Conservation (phyloP, 495 filamentous ascomycete genomes). For the Penicillium fimorum region DNA sequence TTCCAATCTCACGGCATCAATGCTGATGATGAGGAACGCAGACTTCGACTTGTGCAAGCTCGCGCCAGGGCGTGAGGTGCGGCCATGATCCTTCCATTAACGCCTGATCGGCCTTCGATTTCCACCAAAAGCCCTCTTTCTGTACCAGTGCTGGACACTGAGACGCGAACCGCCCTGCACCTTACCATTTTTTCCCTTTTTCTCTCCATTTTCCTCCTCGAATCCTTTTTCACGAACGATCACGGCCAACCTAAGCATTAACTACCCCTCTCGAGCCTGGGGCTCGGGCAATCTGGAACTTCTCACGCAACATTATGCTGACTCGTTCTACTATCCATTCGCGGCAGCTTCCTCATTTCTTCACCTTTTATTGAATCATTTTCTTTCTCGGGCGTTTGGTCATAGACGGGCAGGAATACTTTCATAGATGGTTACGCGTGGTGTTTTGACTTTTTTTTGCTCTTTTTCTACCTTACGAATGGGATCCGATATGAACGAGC, state of each 20-base stretch:
- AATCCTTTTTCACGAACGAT: background rate
- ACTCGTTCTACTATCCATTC: background rate
- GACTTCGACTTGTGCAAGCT: constrained; percentile 42
- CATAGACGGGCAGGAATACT: constrained; percentile 23
- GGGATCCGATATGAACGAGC: constrained; percentile 11
- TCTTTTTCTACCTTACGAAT: constrained; percentile 11
- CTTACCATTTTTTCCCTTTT: background rate
- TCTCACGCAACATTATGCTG: background rate
- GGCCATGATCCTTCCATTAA: background rate
- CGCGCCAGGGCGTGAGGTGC: constrained; percentile 31
- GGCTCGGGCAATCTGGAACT: background rate
- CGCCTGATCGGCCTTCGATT: background rate
- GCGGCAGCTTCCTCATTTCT: background rate
- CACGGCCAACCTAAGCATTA: background rate
- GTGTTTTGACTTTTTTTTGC: constrained; percentile 24
- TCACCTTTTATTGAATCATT: background rate
- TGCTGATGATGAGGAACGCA: constrained; percentile 42
- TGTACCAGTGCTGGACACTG: constrained; percentile 9
- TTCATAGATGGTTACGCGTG: constrained; percentile 23
- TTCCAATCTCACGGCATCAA: constrained; percentile 25
- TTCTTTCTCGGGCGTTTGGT: constrained; percentile 23
- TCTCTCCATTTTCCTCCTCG: background rate
- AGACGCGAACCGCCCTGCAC: background rate
- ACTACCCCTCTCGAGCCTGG: background rate
- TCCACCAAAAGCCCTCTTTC: constrained; percentile 1